These are phyloP conservation scores for Monilinia fructicola DNA, from an alignment of 2,329 filamentous ascomycete species.

Conservation along the genomic window DNA sequence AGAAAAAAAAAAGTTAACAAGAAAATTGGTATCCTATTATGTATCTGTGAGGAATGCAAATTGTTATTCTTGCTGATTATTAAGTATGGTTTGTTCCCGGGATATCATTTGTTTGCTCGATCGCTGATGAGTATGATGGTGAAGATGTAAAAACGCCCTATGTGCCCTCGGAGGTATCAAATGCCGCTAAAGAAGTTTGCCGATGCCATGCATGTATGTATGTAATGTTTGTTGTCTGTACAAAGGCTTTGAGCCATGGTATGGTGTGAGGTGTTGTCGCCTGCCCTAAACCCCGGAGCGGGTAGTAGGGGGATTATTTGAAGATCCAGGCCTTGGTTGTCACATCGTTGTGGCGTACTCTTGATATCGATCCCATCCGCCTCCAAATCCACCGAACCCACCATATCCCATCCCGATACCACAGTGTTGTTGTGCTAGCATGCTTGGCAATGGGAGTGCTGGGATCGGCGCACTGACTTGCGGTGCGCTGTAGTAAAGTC, in stretches of 20 bases:
- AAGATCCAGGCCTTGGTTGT: constrained; percentile 54
- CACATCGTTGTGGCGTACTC: constrained; percentile 88
- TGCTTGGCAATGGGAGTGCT: constrained; percentile 78
- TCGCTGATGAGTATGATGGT: constrained; percentile 36
- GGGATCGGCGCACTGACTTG: constrained; percentile 72
- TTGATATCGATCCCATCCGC: constrained; percentile 78
- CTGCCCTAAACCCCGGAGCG: constrained; percentile 48
- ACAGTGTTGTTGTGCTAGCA: constrained; percentile 79
- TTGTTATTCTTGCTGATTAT: constrained; percentile 22
- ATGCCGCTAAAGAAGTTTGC: constrained; percentile 39
- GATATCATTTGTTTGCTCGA: constrained; percentile 36
- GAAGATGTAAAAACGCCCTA: constrained; percentile 33
- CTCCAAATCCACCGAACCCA: constrained; percentile 65
- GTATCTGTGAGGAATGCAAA: constrained; percentile 35
- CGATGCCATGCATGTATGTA: constrained; percentile 25
- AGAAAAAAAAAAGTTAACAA: constrained; percentile 36
- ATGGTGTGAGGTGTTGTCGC: constrained; percentile 34
- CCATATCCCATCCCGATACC: constrained; percentile 74
- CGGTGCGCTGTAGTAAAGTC: constrained; percentile 78
- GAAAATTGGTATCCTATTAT: constrained; percentile 38
- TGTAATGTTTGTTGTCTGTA: constrained; percentile 25
- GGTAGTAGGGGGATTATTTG: constrained; percentile 48
- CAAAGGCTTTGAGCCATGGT: constrained; percentile 20
- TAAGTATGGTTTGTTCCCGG: constrained; percentile 34
- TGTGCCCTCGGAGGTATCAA: constrained; percentile 36